Base-by-base conservation (phyloP, 2,329 filamentous ascomycete species). In the Proliferodiscus dingleyae region DNA sequence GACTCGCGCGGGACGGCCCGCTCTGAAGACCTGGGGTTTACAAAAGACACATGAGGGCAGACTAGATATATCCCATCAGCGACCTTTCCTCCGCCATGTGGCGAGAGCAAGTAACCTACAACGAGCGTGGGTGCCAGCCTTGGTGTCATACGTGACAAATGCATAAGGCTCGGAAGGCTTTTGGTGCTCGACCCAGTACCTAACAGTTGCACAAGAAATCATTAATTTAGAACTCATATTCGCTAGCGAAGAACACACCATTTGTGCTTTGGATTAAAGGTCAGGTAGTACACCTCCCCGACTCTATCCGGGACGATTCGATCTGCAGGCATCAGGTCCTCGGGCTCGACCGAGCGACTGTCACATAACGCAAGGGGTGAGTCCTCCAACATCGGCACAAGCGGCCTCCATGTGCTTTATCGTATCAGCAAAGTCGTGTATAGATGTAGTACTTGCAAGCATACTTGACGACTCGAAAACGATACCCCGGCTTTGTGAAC, bases 251-350 rank as follows among this genome's bases (percentile, higher is more conserved):
- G 10, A 15, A 15, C 36, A 9, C n/a, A 37, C 38, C 38, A 41
- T 32, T 37, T 16, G 16, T 61, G 59, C 2, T 51, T 46, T 18
- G 48, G 48, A 29, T 54, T 58, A 32, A 55, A 44, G 11, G 43
- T 53, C 10, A 58, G 30, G 33, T 59, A 62, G 29, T 57, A 61
- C 5, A 60, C 50, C 38, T 61, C 60, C 3, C 57, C 57, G 0
- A 51, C 46, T 9, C 43, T 28, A 23, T 52, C 39, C 15, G 58
- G 59, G 13, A 56, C 43, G 23, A 60, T 45, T 15, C 57, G 47
- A 40, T 62, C 60, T 13, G 51, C 47, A 0, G 56, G 40, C 34
- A 61, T 41, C 2, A 61, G 45, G 33, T 62, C 59, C 5, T 51
- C 45, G 2, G 46, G 37, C 8, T 40, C 41, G 1, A 61, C 51